Conservation (phyloP, 2,329 filamentous ascomycete genomes). For the Emergomyces africanus region DNA sequence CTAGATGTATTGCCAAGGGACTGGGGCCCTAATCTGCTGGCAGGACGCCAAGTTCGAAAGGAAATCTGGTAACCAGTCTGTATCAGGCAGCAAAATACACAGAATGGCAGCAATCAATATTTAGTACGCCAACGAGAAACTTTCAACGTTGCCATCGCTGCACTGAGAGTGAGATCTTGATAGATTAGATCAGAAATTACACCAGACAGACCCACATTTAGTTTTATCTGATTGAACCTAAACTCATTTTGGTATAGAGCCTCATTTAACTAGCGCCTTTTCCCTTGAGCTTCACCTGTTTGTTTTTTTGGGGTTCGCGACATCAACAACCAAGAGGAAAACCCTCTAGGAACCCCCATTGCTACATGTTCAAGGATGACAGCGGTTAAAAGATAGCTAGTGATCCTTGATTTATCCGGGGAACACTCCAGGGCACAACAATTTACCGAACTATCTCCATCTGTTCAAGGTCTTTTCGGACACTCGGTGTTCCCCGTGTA, state of each 20-base stretch:
- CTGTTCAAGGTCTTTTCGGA: background rate
- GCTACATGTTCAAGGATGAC: background rate
- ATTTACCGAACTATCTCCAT: background rate
- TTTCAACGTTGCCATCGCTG: background rate
- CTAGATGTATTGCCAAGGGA: no score
- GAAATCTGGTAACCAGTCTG: no score
- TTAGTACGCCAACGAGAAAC: background rate
- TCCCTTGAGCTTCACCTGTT: no score
- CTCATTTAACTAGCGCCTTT: background rate
- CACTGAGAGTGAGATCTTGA: no score
- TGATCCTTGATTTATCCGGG: background rate
- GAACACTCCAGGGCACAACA: background rate
- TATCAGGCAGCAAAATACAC: background rate
- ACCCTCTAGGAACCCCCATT: background rate
- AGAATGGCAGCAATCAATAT: background rate
- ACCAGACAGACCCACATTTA: background rate
- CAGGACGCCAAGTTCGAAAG: no score
- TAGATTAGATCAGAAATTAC: background rate
- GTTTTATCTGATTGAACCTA: background rate
- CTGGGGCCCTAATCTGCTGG: no score
- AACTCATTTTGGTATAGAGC: background rate
- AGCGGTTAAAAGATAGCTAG: background rate
- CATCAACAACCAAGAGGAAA: background rate
- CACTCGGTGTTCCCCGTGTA: background rate
- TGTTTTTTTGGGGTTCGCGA: no score